A percentile compares a stretch with the other conserved stretches of the same genome.
Evolutionary conservation across 2,329 filamentous ascomycete genomes (phyloP).

Genomic region (Apiospora saccharicola): DNA sequence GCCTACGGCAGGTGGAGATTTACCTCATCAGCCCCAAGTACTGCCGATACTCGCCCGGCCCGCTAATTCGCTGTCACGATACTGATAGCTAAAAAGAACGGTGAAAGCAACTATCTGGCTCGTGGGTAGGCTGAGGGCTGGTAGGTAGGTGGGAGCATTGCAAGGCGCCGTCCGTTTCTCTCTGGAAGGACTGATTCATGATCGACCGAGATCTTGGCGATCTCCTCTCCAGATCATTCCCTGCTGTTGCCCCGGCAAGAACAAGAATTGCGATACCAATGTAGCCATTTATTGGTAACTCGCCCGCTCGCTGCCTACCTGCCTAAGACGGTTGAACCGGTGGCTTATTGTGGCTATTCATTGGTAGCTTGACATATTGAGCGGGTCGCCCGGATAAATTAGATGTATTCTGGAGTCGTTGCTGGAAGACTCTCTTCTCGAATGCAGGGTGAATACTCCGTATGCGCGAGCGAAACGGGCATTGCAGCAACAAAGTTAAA

Average conservation of each 20-base stretch:
- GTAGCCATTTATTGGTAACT: not conserved
- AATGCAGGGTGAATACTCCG: not conserved
- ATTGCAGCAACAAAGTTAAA: not conserved
- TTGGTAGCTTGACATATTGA: not conserved
- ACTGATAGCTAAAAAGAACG: not conserved
- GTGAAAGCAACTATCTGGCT: not conserved
- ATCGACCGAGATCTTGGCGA: constrained; percentile 17
- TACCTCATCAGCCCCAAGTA: constrained; percentile 12
- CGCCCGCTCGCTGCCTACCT: not conserved
- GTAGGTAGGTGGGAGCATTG: not conserved
- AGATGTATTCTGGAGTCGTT: constrained; percentile 4
- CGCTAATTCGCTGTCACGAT: constrained; percentile 1
- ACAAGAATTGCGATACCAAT: not conserved
- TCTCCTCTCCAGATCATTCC: constrained; percentile 9
- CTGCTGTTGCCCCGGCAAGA: not conserved
- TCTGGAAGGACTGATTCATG: not conserved
- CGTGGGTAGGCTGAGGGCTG: not conserved
- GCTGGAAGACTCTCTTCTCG: not conserved
- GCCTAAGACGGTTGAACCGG: not conserved
- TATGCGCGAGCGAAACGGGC: constrained; percentile 10
- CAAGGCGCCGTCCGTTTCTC: not conserved
- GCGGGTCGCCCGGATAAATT: constrained; percentile 10
- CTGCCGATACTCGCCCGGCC: not conserved
- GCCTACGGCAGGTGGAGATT: constrained; percentile 7
- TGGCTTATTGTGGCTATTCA: constrained; percentile 1